Conservation (phyloP, 257 asterid species). For the Salvia rosmarinus region DNA sequence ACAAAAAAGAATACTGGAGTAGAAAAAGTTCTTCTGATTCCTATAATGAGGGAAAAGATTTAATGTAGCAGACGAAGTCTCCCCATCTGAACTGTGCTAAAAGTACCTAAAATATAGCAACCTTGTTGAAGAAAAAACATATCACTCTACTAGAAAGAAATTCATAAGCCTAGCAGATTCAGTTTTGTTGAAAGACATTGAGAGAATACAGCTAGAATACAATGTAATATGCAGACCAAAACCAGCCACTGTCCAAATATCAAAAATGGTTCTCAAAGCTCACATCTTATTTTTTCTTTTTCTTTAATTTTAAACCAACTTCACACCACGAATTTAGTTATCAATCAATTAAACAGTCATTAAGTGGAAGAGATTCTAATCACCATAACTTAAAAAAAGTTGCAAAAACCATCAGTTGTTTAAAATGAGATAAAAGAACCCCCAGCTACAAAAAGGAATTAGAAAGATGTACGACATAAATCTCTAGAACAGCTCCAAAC, state of each 20-base stretch:
- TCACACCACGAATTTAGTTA: background rate
- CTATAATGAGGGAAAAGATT: no score
- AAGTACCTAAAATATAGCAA: background rate
- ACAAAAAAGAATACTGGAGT: no score
- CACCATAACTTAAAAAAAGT: background rate
- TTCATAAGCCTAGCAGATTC: conserved; percentile 14
- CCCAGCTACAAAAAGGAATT: conserved; percentile 16
- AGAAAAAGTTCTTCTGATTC: background rate
- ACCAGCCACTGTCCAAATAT: background rate
- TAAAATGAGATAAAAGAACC: background rate
- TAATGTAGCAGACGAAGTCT: no score
- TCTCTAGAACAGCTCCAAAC: conserved; percentile 42
- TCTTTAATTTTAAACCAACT: background rate
- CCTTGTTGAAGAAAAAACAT: background rate
- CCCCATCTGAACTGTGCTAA: background rate
- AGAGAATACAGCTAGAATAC: background rate
- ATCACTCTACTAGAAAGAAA: background rate
- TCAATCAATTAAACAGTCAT: conserved; percentile 11
- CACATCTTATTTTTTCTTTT: background rate
- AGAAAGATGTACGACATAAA: background rate
- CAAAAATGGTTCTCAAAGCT: background rate
- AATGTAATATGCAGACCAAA: no score
- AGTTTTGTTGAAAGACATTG: conserved; percentile 1
- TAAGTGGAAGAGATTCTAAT: conserved; percentile 22
- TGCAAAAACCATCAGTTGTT: conserved; percentile 16